A percentile compares a stretch with the other conserved stretches of the same genome.
phyloP scores from a whole-genome alignment of 345 rosid species.

The Eucalyptus dawsonii region DNA sequence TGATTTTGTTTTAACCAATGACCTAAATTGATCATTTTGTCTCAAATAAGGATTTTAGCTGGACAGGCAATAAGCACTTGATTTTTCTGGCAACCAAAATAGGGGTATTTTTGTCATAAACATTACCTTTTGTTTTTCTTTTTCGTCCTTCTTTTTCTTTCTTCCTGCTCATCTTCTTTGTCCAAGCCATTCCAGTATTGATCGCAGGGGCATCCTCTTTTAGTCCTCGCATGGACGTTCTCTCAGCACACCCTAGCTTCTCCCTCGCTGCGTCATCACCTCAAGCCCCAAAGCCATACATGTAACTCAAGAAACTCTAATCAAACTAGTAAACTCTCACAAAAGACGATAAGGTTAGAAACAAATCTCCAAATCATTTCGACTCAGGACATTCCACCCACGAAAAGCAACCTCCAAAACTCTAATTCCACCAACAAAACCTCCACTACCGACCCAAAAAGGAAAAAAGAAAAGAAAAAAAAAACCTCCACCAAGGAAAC shows the following conservation, averaged over 20 bases:
- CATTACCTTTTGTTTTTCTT: no score
- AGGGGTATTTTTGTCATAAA: not conserved
- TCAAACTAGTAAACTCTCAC: not conserved
- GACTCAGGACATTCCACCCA: not conserved
- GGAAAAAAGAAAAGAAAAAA: not conserved
- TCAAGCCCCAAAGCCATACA: constrained; percentile 92
- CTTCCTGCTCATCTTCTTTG: not conserved
- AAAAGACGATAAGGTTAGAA: not conserved
- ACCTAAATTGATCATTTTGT: no score
- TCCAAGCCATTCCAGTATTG: not conserved
- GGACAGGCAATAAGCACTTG: rapidly evolving
- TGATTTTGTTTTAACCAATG: no score
- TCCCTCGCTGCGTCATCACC: constrained; percentile 50
- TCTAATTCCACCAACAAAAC: constrained; percentile 17
- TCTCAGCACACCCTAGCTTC: constrained; percentile 44
- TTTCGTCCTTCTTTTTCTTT: not conserved
- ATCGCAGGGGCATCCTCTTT: constrained; percentile 2
- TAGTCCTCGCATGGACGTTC: constrained; percentile 36
- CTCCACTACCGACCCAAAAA: not conserved
- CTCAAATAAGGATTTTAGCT: rapidly evolving
- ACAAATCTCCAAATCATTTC: not conserved
- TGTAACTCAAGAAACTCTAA: constrained; percentile 32
- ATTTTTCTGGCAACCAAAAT: no score
- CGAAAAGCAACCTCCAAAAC: not conserved
- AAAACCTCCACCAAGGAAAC: not conserved